Base-by-base conservation (phyloP, 2,329 filamentous ascomycete species). In the Didymella pomorum region DNA sequence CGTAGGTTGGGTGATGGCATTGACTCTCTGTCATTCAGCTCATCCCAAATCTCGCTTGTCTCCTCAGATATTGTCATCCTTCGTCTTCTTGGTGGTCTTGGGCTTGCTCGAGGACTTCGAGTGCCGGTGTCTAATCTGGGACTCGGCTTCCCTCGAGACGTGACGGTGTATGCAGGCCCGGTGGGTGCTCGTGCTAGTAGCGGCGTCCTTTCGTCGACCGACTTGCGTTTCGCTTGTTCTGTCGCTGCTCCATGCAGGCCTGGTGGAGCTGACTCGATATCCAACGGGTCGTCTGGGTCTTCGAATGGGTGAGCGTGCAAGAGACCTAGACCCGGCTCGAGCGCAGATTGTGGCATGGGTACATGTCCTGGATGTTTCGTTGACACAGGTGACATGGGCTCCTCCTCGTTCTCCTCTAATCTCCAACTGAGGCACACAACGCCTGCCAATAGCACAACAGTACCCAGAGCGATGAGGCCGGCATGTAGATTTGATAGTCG, bases 351-450 rank as follows among this genome's bases (percentile, higher is more conserved):
- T n/a, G 81, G 79, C 39, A 81, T 75, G 23, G 68, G 74, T 6
- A 78, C 71, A 71, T 77, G 61, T 65, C 72, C 72, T 51, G 68
- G 74, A 60, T 75, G 68, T 67, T 71, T 74, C 64, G 67, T 64
- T 54, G 66, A 60, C 44, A 69, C 61, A 73, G 62, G 80, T 70
- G 70, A 45, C 85, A 84, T 29, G 79, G 83, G 2, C 84, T 87
- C 39, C 82, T 83, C 65, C 83, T 88, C 65, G 90, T 60, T 89
- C 70, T 94, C 91, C 73, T 91, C 92, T 55, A 99, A 84, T 59
- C 95, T 89, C 94, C 95, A 98, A 31, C 93, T 97, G 3, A 99
- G 83, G 39, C 93, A 93, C 16, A 98, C 83, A 2, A 99, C 95
- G 42, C 95, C 95, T 0, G 88, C 87, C 0, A 99, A 85, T 18